Base-by-base conservation (phyloP, 106 monocot species). In the Posidonia australis region DNA sequence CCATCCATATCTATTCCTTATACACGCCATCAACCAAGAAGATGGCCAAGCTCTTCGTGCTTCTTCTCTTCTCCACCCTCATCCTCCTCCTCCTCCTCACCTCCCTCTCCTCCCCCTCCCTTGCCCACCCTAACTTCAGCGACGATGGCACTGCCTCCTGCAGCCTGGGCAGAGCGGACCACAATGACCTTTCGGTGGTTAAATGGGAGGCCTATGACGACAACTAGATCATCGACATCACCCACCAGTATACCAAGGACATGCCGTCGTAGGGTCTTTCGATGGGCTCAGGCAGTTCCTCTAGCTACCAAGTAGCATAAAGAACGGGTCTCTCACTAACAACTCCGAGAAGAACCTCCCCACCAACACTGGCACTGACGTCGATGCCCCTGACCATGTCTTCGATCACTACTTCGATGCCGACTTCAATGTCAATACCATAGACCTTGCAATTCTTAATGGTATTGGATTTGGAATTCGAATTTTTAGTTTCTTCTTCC, bases 321-420 rank as follows among this genome's bases (percentile, higher is more conserved):
- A 77, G 71, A 90, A 96, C 63, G 96, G 96, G 2, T 86, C 86
- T 0, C 30, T 76, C 13, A 65, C 78, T n/a, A 87, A 90, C 71
- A 54, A 51, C 30, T 96, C 96, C 13, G 81, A 77, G 67, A 76
- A 90, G 80, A 84, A 78, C 82, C 30, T 96, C 41, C 62, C 68
- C 0, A 26, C 73, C 10, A 90, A 90, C 76, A 70, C 82, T 13
- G 96, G 96, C 30, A 96, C 96, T 42, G 90, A 96, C 69, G 90
- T 96, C 55, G 96, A 96, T 43, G 80, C 96, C 30, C 96, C 96
- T 13, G 90, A 87, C 5, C 96, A 96, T 54, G 70, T 90, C 51
- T 84, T 82, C 72, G 79, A 90, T 67, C 78, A 83, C 54, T 98
- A 90, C 70, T 98, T 83, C 63, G 87, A 90, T 49, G 90, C 90